Conservation (phyloP, 1,284 basidiomycete species). For the Wallemia ichthyophaga region DNA sequence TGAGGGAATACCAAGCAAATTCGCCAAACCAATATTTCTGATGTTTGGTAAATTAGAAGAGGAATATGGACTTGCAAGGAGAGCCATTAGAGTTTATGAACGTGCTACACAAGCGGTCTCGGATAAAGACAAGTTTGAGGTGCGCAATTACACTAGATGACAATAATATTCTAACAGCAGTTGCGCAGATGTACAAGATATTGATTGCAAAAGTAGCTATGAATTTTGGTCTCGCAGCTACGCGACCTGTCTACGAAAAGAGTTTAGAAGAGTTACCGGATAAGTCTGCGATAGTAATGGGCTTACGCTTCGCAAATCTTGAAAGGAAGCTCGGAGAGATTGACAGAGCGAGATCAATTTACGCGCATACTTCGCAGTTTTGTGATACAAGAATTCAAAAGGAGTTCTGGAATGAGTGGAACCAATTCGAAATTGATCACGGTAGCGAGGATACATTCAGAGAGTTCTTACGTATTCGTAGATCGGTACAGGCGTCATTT, state of each 20-base stretch:
- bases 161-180: not conserved
- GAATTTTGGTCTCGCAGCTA: constrained; percentile 86
- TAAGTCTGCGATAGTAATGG: constrained; percentile 88
- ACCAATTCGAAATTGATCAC: constrained; percentile 28
- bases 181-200: constrained; percentile 58
- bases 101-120: constrained; percentile 61
- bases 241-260: constrained; percentile 81
- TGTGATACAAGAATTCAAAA: constrained; percentile 75
- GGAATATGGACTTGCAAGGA: constrained; percentile 74
- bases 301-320: constrained; percentile 72
- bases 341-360: constrained; percentile 82
- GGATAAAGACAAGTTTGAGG: constrained; percentile 79
- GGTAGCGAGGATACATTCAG: constrained; percentile 96
- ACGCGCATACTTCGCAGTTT: constrained; percentile 91
- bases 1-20: constrained; percentile 80
- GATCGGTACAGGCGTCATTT: constrained; percentile 91
- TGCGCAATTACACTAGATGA: constrained; percentile 15
- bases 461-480: constrained; percentile 93
- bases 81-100: constrained; percentile 86
- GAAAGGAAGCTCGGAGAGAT: constrained; percentile 97
- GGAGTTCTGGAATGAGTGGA: constrained; percentile 91
- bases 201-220: constrained; percentile 91
- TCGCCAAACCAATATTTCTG: constrained; percentile 76
- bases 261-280: constrained; percentile 84
- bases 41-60: constrained; percentile 90